Conservation (phyloP, 208 protist species). For the Crithidia bombi region DNA sequence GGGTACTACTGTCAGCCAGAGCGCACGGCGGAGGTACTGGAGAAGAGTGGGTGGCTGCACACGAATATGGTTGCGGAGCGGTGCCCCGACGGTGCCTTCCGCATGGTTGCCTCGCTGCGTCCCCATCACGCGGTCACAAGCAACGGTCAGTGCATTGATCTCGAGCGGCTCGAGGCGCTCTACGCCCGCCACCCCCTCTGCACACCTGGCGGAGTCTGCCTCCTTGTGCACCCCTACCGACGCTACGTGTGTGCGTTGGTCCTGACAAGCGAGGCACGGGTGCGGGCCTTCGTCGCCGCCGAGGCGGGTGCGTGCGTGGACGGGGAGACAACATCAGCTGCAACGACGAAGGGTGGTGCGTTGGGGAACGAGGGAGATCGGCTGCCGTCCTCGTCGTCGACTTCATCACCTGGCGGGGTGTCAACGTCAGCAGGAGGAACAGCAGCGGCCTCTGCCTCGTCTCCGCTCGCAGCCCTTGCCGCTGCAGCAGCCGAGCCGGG, state of each 20-base stretch:
- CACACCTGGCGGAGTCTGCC: constrained; percentile 43
- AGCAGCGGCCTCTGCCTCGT: too few species aligned
- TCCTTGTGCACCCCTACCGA: constrained; percentile 72
- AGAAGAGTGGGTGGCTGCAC: constrained; percentile 66
- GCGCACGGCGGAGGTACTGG: constrained; percentile 64
- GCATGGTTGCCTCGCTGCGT: constrained; percentile 65
- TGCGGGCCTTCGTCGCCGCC: constrained; percentile 26
- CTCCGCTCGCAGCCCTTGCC: neutral
- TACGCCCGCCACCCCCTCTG: constrained; percentile 62
- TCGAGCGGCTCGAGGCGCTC: constrained; percentile 70
- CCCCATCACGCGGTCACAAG: constrained; percentile 68
- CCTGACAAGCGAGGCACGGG: constrained; percentile 37
- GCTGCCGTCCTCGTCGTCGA: neutral
- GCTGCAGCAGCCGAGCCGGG: neutral
- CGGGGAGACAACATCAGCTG: neutral
- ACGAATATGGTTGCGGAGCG: constrained; percentile 78
- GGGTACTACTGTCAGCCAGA: constrained; percentile 88
- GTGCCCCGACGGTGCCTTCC: constrained; percentile 50
- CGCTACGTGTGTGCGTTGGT: constrained; percentile 71
- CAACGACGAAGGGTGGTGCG: neutral
- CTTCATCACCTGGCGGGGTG: neutral
- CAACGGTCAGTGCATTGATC: constrained; percentile 58
- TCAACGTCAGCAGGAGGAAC: too few species aligned
- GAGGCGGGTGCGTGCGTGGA: neutral
- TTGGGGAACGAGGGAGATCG: too few species aligned